Base-by-base conservation (phyloP, 2,329 filamentous ascomycete genomes). In the Zarea fungicola region DNA sequence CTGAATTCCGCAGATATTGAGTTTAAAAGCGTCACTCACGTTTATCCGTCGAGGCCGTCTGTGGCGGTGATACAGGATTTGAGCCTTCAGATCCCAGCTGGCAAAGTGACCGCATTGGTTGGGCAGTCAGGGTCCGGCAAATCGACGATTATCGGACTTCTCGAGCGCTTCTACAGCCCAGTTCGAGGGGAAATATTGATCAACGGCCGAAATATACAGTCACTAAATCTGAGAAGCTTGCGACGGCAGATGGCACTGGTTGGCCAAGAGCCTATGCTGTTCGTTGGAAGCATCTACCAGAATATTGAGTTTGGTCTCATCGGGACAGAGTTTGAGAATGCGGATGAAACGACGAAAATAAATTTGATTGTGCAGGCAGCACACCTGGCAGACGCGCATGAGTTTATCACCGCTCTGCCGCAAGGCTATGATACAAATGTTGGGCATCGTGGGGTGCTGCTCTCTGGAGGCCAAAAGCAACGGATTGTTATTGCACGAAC, bases 111-210 rank as follows among this genome's bases (percentile, higher is more conserved):
- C 0, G 84, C 83, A 4, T 81, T 88, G n/a, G 83, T 88, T 13
- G 84, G 84, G 0, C 75, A 80, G 3, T 84, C 80, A 2, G 84
- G 84, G 0, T 80, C 75, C 7, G 84, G 84, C 1, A 88, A 88
- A 61, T 84, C 79, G 41, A 88, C 84, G 0, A 77, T 87, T 18
- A 76, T 86, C 0, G 80, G 78, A 0, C 64, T 88, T 4, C 65
- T 86, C 4, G 78, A 85, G 58, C 70, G 83, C n/a, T 85, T 83
- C 78, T 87, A 87, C 58, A 69, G 73, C 41, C 71, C 72, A 1
- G 66, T 63, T 0, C 61, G 61, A 1, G 74, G 75, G 2, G 50
- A 52, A 0, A 59, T 76, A 9, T 42, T 59, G 1, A 59, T 71
- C 13, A 69, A 68, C 55, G 69, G 68, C 21, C 58, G 57, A 23